Percentiles rank a stretch among this genome's conserved stretches.
Evolutionary conservation across 164 flowering plant genomes (phyloP).

Genomic region (Paratinospora sagittata): DNA sequence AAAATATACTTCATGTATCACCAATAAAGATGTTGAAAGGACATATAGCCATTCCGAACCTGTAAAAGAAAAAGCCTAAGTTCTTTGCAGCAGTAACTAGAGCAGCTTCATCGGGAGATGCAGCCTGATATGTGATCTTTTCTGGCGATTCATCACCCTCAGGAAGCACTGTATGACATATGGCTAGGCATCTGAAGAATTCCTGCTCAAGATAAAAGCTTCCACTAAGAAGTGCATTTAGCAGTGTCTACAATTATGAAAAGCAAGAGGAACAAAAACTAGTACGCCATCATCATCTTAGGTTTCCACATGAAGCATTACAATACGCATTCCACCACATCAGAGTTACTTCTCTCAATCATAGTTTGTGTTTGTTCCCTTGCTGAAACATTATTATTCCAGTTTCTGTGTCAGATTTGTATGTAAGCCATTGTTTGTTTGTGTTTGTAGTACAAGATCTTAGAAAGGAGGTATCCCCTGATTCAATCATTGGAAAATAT

Average conservation of each 20-base stretch:
- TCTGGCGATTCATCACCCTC: conserved; percentile 98
- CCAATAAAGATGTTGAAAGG: not conserved
- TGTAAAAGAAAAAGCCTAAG: conserved; percentile 95
- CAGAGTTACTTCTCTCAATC: not conserved
- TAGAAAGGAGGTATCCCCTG: too few relatives aligned
- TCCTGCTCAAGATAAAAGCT: conserved; percentile 44
- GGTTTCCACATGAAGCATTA: not conserved
- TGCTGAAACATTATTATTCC: not conserved
- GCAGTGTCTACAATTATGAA: not conserved
- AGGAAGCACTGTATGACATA: conserved; percentile 97
- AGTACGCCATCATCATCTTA: not conserved
- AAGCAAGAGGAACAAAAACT: not conserved
- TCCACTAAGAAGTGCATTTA: not conserved
- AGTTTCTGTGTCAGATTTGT: not conserved
- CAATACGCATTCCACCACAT: not conserved
- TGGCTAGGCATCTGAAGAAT: conserved; percentile 98
- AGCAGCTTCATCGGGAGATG: conserved; percentile 98
- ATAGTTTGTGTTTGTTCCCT: not conserved
- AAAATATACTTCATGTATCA: not conserved
- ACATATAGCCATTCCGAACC: conserved; percentile 30
- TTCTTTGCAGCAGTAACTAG: conserved; percentile 87
- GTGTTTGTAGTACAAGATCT: not conserved
- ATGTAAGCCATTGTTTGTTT: not conserved
- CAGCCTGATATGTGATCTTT: conserved; percentile 84
- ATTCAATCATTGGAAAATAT: not conserved